Conservation (phyloP, 805 yeast genomes). For the Saccharomycopsis capsularis region DNA sequence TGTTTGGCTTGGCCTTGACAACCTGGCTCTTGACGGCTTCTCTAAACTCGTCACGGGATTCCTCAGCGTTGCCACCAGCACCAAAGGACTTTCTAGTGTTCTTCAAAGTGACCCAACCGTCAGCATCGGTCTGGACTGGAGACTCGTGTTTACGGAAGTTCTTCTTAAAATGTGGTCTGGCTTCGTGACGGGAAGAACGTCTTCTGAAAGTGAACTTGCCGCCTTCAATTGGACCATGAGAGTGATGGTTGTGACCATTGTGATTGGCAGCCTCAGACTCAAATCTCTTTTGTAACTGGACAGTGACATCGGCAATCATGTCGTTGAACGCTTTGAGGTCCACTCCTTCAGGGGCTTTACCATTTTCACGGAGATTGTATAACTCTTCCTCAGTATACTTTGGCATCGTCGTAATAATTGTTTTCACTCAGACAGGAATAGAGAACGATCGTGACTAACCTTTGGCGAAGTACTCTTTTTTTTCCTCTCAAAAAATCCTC, state of each 20-base stretch:
- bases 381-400: constrained; percentile 66
- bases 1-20: constrained; percentile 59
- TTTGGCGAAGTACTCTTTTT: too few species aligned
- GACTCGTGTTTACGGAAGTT: constrained; percentile 33
- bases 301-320: constrained; percentile 61
- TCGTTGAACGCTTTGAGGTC: constrained; percentile 59
- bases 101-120: constrained; percentile 73
- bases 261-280: constrained; percentile 25
- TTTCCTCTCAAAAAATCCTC: too few species aligned
- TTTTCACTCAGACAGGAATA: too few species aligned
- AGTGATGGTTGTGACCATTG: constrained; percentile 15
- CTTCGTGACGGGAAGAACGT: constrained; percentile 43
- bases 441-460: too few species aligned
- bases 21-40: constrained; percentile 42
- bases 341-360: constrained; percentile 52
- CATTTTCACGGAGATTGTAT: constrained; percentile 48
- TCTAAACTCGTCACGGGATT: constrained; percentile 36
- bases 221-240: constrained; percentile 28
- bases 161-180: constrained; percentile 50
- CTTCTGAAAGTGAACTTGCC: constrained; percentile 53
- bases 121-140: constrained; percentile 53
- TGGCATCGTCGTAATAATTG: too few species aligned
- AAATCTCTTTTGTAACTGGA: constrained; percentile 31
- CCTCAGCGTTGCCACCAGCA: constrained; percentile 29
- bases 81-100: constrained; percentile 39